Evolutionary conservation across 2,329 filamentous ascomycete species (phyloP), one percentile per base, ranked within the genome.

Genomic region (Cercospora berteroae): DNA sequence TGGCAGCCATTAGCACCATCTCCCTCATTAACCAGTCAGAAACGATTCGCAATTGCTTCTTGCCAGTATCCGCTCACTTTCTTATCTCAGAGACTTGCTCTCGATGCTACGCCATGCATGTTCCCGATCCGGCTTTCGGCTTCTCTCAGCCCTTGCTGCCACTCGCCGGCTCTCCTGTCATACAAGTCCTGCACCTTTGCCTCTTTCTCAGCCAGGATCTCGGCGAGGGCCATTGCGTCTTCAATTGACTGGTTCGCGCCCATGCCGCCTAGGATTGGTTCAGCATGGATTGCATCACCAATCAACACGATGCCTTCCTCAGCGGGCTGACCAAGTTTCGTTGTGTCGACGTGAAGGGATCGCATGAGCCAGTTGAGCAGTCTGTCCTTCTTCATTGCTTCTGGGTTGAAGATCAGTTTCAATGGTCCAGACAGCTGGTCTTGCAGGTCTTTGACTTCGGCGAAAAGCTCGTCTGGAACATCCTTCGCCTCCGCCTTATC

Each of bases 331-430:
- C 74, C 62, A 6, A 80, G 67, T 0, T 77, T 71, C 16, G 60
- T 18, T 7, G 68, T 60, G 0, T 71, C 48, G 1, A 75, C 64
- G 1, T 73, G 67, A 2, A 75, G 56, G 2, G 72, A 78, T 12
- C 81, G 77, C 81, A 82, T 82, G 13, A 82, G 70, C 80, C 80
- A 82, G 59, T 80, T 77, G 52, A 81, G 64, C 4, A 80, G 63
- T 10, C 79, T 71, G 42, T 81, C 80, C 2, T 72, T 63, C 5
- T 71, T 71, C 67, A 81, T 68, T 8, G 69, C 73, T 5, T 74
- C 67, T 5, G 65, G 63, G 20, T 79, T 66, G 29, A 82, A 81
- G 2, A 80, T 69, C 0, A 73, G 68, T 7, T 67, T 57, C 60
- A 79, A 81, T 0, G 77, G 75, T 52, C 71, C 72, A 1, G 71